Evolutionary conservation across 352 stramenopile species (phyloP).

Genomic region (Elongisporangium senticosum): DNA sequence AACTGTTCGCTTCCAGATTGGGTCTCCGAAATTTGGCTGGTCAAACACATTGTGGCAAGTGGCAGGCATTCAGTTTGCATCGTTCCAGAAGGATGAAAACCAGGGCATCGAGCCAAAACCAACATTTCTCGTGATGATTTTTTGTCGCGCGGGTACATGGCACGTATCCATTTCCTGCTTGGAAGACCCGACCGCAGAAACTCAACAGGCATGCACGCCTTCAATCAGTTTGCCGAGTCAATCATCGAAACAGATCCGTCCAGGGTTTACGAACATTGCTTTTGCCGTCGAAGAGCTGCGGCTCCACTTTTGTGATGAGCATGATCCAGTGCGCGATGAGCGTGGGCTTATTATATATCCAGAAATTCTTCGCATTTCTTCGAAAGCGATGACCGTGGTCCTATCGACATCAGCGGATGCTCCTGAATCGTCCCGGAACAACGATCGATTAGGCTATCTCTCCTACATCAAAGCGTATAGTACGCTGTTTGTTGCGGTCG

Average conservation of each 20-base stretch:
- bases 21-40: constrained; percentile 53
- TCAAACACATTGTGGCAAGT: constrained; percentile 80
- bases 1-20: constrained; percentile 59
- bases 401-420: constrained; percentile 46
- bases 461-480: constrained; percentile 61
- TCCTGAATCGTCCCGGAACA: constrained; percentile 40
- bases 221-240: constrained; percentile 12
- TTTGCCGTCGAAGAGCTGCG: constrained; percentile 33
- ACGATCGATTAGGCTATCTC: constrained; percentile 53
- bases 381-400: constrained; percentile 29
- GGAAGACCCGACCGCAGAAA: constrained; percentile 34
- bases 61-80: constrained; percentile 77
- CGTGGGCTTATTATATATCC: constrained; percentile 42
- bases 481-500: constrained; percentile 39
- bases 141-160: constrained; percentile 66
- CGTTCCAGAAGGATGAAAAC: constrained; percentile 23
- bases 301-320: constrained; percentile 67
- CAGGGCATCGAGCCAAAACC: constrained; percentile 4
- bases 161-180: constrained; percentile 58
- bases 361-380: constrained; percentile 45
- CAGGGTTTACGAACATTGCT: constrained; percentile 27
- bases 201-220: constrained; percentile 8
- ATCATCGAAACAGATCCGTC: constrained; percentile 9
- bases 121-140: constrained; percentile 69
- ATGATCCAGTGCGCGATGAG: constrained; percentile 26